phyloP scores from a whole-genome alignment of 306 rosid genomes.

The Rosa lucieae region DNA sequence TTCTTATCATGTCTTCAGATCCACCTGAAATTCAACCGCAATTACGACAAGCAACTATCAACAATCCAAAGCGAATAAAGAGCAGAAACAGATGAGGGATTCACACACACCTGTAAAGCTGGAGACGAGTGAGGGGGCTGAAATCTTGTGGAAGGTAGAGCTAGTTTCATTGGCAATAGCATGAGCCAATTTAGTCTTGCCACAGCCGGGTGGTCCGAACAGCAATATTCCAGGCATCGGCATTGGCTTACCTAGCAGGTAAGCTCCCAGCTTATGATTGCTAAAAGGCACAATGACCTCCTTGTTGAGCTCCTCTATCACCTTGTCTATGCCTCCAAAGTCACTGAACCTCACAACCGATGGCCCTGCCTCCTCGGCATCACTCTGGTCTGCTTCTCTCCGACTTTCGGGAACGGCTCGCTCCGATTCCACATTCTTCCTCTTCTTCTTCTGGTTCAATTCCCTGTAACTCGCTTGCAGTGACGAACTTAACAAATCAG shows the following conservation, averaged over 20 bases:
- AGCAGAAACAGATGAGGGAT: no score
- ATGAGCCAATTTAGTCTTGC: constrained; percentile 77
- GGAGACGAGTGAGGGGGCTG: constrained; percentile 70
- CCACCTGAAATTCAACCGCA: constrained; percentile 44
- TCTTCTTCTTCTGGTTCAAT: no score
- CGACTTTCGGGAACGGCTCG: no score
- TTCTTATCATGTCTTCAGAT: constrained; percentile 78
- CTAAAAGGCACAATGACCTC: constrained; percentile 50
- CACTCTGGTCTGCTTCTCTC: no score
- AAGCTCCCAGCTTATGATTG: no score
- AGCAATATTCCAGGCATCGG: constrained; percentile 56
- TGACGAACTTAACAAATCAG: no score
- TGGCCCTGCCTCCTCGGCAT: no score
- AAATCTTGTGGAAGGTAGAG: constrained; percentile 60
- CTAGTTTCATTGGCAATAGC: constrained; percentile 82
- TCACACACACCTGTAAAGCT: constrained; percentile 58
- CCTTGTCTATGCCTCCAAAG: constrained; percentile 69
- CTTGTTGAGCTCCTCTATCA: constrained; percentile 59
- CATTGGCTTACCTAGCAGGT: constrained; percentile 39
- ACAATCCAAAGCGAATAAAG: no score
- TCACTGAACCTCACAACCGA: constrained; percentile 38
- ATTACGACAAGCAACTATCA: neutral
- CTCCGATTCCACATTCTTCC: no score
- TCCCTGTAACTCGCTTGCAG: no score
- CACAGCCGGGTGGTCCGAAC: constrained; percentile 88